Evolutionary conservation across 176 grass and related monocot genomes (phyloP).

Genomic region (Triticum dicoccoides): DNA sequence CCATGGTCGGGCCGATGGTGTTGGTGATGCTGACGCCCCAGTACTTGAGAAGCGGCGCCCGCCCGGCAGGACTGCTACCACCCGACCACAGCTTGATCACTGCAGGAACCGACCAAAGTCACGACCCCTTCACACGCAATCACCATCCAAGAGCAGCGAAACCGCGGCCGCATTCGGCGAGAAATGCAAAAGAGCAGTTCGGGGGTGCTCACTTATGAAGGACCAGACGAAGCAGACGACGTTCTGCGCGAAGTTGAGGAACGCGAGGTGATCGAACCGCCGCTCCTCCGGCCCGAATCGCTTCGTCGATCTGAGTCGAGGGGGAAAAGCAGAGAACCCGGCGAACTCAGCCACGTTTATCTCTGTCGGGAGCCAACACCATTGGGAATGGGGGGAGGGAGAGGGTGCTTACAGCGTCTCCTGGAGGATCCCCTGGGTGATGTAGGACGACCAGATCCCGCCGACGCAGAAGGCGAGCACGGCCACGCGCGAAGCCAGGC

Average conservation of each 20-base stretch:
- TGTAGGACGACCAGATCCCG: conserved; percentile 96
- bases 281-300: conserved; percentile 72
- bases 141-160: neutral
- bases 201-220: conserved; percentile 67
- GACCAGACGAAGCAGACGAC: conserved; percentile 89
- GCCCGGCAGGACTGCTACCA: conserved; percentile 41
- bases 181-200: neutral
- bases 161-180: neutral
- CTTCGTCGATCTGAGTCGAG: conserved; percentile 79
- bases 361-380: neutral
- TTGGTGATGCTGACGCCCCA: conserved; percentile 89
- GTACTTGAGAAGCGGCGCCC: conserved; percentile 65
- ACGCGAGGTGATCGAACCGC: conserved; percentile 90
- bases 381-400: neutral
- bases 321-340: neutral
- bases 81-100: conserved; percentile 93
- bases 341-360: neutral
- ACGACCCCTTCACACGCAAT: neutral
- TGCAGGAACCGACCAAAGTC: conserved; percentile 18
- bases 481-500: conserved; percentile 49
- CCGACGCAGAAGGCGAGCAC: conserved; percentile 85
- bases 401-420: conserved; percentile 70
- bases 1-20: conserved; percentile 92
- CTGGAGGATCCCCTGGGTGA: conserved; percentile 93
- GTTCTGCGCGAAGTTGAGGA: conserved; percentile 95